phyloP scores from a whole-genome alignment of 2,329 filamentous ascomycete species.

The Bertia moriformis region DNA sequence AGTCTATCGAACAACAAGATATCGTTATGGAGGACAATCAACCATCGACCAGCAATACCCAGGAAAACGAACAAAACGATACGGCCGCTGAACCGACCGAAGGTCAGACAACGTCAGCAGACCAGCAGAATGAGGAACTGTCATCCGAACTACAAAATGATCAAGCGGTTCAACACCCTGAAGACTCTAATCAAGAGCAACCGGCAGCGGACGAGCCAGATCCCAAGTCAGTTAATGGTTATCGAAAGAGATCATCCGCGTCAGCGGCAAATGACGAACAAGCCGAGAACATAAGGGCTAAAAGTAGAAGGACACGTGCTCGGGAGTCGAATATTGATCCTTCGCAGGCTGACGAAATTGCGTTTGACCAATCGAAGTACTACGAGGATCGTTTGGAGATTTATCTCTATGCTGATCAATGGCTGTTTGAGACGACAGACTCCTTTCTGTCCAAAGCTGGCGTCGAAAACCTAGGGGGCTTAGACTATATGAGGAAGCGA shows the following conservation, averaged over 20 bases:
- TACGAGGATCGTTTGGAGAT: slow-evolving; percentile 36
- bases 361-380: slow-evolving; percentile 34
- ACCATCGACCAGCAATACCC: neutral
- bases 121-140: neutral
- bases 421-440: slow-evolving; percentile 35
- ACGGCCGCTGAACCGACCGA: neutral
- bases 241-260: slow-evolving; percentile 45
- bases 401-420: slow-evolving; percentile 38
- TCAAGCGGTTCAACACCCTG: neutral
- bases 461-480: slow-evolving; percentile 25
- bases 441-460: slow-evolving; percentile 34
- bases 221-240: slow-evolving; percentile 18
- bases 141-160: neutral
- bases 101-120: neutral
- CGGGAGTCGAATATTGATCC: slow-evolving; percentile 37
- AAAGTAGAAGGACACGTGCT: slow-evolving; percentile 45
- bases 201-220: slow-evolving; percentile 10
- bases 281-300: slow-evolving; percentile 35
- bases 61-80: neutral
- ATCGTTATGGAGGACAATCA: neutral
- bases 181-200: neutral
- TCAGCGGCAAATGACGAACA: slow-evolving; percentile 38
- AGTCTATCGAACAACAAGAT: neutral
- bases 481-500: slow-evolving; percentile 15
- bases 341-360: slow-evolving; percentile 25